Base-by-base conservation (phyloP, 2,329 filamentous ascomycete genomes). In the Scedosporium aurantiacum region DNA sequence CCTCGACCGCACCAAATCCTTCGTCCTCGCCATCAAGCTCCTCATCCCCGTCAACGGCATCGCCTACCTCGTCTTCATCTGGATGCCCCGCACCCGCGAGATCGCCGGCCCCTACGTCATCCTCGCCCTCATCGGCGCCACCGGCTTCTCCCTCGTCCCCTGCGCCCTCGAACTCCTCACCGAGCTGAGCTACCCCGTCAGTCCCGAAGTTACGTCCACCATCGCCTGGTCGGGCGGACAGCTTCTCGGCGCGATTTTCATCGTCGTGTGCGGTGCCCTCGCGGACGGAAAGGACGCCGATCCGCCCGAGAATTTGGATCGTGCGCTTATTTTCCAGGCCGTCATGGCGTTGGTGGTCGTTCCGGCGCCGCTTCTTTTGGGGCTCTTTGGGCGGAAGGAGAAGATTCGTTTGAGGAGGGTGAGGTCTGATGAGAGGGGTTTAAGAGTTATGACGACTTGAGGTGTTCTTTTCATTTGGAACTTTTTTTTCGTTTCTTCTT, bases 211-310 rank as follows among this genome's bases (percentile, higher is more conserved):
- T 54, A 90, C 89, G 0, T 89, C 85, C 64, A 91, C 89, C 28
- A 78, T 95, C 23, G 89, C 88, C 68, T 97, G 94, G 94, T 82
- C 84, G 1, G 88, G 88, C 5, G 93, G 94, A 0, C 93, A 97
- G 76, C 74, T 97, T 6, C 74, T 95, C 0, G 94, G 94, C 12
- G 92, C 85, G 1, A 74, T 92, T 28, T 96, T 97, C 69, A 89
- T 97, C 68, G 76, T 99, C 32, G 75, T 93, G 62, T 89, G 90
- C 75, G 87, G 91, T 70, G 89, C 87, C 18, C 78, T 97, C 64
- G 83, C 84, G 65, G 83, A 76, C 0, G 78, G 77, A 0, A 68
- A 71, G 8, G 71, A 75, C 16, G 84, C 76, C 0, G 67, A 74
- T 41, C 89, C 88, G 14, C 87, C 87, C 0, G 72, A 74, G 18